phyloP scores from a whole-genome alignment of 2,329 filamentous ascomycete species.

The Calonectria montana region DNA sequence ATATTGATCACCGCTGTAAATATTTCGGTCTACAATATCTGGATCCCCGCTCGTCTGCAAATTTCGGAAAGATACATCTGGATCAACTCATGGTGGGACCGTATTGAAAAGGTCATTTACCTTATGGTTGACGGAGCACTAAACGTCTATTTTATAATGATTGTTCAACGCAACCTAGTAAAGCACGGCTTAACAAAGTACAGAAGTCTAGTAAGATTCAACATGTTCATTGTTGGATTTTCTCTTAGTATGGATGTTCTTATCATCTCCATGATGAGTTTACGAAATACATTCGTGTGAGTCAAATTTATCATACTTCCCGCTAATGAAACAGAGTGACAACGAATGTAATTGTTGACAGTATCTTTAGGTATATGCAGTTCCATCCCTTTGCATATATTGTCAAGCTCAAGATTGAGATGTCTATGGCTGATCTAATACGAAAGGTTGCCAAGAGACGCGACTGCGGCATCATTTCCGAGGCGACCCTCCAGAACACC shows the following conservation, averaged over 20 bases:
- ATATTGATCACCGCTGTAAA: slow-evolving; percentile 40
- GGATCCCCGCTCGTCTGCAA: slow-evolving; percentile 41
- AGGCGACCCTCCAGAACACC: neutral
- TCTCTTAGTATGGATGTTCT: slow-evolving; percentile 43
- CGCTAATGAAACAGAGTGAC: too few relatives aligned
- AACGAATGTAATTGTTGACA: neutral
- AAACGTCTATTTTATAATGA: slow-evolving; percentile 42
- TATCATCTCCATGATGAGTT: slow-evolving; percentile 44
- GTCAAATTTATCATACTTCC: neutral
- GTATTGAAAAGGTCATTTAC: slow-evolving; percentile 44
- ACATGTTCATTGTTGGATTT: slow-evolving; percentile 44
- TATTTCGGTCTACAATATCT: slow-evolving; percentile 42
- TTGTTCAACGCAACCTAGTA: slow-evolving; percentile 37
- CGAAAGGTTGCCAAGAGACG: slow-evolving; percentile 47
- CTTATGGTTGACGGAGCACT: slow-evolving; percentile 38
- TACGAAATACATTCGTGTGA: slow-evolving; percentile 44
- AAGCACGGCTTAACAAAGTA: slow-evolving; percentile 39
- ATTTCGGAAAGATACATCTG: slow-evolving; percentile 38
- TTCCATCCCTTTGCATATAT: slow-evolving; percentile 64
- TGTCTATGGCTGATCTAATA: slow-evolving; percentile 65
- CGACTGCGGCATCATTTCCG: slow-evolving; percentile 1
- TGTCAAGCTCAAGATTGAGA: slow-evolving; percentile 65
- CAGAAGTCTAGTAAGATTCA: slow-evolving; percentile 39
- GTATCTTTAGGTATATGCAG: slow-evolving; percentile 52
- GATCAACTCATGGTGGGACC: slow-evolving; percentile 42